Base-by-base conservation (phyloP, 345 rosid genomes). In the Syzygium aromaticum region DNA sequence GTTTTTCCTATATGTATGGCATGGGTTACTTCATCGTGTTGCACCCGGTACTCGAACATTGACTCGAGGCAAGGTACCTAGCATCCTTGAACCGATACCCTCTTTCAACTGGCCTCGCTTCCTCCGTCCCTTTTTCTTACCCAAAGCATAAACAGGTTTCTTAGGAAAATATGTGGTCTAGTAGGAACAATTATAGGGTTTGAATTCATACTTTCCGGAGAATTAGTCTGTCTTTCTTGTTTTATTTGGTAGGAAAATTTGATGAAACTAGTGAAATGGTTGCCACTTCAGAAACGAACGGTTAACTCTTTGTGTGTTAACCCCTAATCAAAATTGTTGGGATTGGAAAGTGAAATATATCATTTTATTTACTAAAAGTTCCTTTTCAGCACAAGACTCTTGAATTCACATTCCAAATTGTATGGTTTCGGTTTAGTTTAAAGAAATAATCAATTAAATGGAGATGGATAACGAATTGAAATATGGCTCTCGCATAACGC, bases 271-370 rank as follows among this genome's bases (percentile, higher is more conserved):
- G 8, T 61, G 17, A 16, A 61, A n/a, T n/a, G 8, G 2, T n/a
- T n/a, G 2, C 2, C 2, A n/a, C 3, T n/a, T 61, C 4, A 12
- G 2, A 12, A 27, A 6, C 2, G 0, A 7, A 61, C 14, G 0
- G 38, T 61, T 3, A 27, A 12, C 30, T 59, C 30, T 27, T 27
- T 13, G 30, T 13, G 33, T 61, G n/a, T 7, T 61, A 6, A 15
- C 19, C 52, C 17, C 9, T 3, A 0, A 59, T 59, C 64, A 16
- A 16, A 14, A 4, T 52, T 52, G 16, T 4, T 11, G 64, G 7
- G 5, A 25, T 27, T 27, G 17, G 67, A 16, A 59, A 59, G 17
- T 59, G 8, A 59, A 61, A 61, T 61, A 61, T n/a, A 13, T 61
- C 33, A n/a, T 61, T 27, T 57, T 10, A 25, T 57, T 57, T 57